phyloP scores from a whole-genome alignment of 768 basidiomycete species.

The Lyophyllum decastes region DNA sequence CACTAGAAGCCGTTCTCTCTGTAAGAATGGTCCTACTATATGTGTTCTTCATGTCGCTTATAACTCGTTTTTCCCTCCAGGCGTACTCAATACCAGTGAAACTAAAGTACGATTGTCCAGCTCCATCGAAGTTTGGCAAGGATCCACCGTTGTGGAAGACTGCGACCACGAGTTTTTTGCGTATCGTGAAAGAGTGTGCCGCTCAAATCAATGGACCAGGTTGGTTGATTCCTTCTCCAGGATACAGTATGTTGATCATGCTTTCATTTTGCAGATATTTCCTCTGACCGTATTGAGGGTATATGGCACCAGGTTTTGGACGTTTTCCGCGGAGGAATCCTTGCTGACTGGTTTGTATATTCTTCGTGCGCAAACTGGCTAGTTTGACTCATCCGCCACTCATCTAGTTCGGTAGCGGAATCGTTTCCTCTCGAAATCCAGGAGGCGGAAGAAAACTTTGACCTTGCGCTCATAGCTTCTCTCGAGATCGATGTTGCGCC shows the following conservation, averaged over 20 bases:
- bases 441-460: conserved; percentile 83
- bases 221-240: conserved; percentile 23
- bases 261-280: conserved; percentile 42
- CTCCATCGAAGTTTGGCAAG: conserved; percentile 84
- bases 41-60: background rate
- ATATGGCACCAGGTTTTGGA: conserved; percentile 87
- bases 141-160: conserved; percentile 94
- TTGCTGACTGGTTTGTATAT: conserved; percentile 72
- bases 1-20: conserved; percentile 79
- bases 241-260: background rate
- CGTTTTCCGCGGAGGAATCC: conserved; percentile 77
- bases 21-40: conserved; percentile 40
- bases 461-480: conserved; percentile 74
- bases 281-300: conserved; percentile 67
- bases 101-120: conserved; percentile 92
- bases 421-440: conserved; percentile 63
- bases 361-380: background rate
- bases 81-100: conserved; percentile 91
- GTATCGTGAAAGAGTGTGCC: conserved; percentile 69
- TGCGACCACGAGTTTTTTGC: conserved; percentile 79
- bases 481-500: conserved; percentile 83
- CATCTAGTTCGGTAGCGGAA: conserved; percentile 55
- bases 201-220: conserved; percentile 51
- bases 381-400: background rate
- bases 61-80: conserved; percentile 33